A percentile compares a stretch with the other conserved stretches of the same genome.
Conservation (phyloP, 495 filamentous ascomycete genomes). For the Aspergillus diversus region DNA sequence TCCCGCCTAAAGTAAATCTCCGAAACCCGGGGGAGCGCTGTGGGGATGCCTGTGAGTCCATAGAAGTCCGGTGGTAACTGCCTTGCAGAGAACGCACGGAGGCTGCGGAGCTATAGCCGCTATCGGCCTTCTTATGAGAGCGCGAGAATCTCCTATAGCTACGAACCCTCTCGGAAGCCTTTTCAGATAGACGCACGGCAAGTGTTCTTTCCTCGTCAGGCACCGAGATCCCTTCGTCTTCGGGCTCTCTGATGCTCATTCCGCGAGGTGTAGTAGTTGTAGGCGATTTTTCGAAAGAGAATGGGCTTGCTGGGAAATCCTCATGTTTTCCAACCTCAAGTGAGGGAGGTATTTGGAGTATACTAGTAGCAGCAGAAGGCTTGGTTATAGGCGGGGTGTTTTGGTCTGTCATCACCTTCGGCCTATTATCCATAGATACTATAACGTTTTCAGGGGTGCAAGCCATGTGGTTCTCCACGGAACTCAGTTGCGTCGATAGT, state of each 20-base stretch:
- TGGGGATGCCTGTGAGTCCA: constrained; percentile 36
- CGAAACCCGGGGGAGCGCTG: constrained; percentile 14
- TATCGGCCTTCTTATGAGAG: constrained; percentile 43
- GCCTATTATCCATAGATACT: too few relatives aligned
- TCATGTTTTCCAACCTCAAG: constrained; percentile 26
- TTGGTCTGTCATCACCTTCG: background rate
- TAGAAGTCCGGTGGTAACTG: constrained; percentile 30
- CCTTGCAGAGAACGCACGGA: constrained; percentile 37
- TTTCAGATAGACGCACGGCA: background rate
- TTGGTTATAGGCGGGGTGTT: background rate
- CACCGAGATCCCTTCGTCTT: constrained; percentile 39
- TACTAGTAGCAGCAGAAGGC: constrained; percentile 4
- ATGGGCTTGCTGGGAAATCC: constrained; percentile 39
- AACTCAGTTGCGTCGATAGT: background rate
- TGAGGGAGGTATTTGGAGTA: constrained; percentile 27
- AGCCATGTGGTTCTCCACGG: background rate
- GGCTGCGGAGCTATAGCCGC: constrained; percentile 47
- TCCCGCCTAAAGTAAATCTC: constrained; percentile 17
- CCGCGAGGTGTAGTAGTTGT: constrained; percentile 19
- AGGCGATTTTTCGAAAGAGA: constrained; percentile 46
- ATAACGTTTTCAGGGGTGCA: background rate
- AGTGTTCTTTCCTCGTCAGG: constrained; percentile 23
- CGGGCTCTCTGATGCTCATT: constrained; percentile 22
- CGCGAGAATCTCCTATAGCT: constrained; percentile 21
- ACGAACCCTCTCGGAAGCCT: background rate